Base-by-base conservation (phyloP, 2,329 filamentous ascomycete species). In the Pyricularia sp. region DNA sequence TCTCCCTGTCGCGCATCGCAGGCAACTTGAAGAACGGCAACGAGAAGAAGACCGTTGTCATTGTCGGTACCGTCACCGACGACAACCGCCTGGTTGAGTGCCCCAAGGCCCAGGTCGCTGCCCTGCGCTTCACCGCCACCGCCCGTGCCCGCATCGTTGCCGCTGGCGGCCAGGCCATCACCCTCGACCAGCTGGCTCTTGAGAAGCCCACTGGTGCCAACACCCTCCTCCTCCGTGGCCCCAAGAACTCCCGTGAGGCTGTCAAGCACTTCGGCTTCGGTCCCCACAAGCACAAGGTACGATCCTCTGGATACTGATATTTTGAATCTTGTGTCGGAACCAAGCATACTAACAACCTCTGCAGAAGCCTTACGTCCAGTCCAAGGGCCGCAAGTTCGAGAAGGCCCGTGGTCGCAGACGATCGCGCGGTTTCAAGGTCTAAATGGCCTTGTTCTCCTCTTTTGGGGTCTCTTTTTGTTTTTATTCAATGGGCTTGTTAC, bases 361-460 rank as follows among this genome's bases (percentile, higher is more conserved):
- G 71, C 75, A 95, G 94, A 98, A 97, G 89, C 94, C 94, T 76
- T 92, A 97, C 78, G 88, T 99, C 79, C 88, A 93, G 84, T 97
- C 93, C 88, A 99, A 99, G 92, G 96, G 96, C 80, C 92, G 95
- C 85, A 99, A 99, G 89, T 99, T 99, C 88, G 96, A 99, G 91
- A 89, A 90, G 79, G 95, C 94, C 79, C 94, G 95, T 95, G 96
- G 95, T 84, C 94, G 95, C 85, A 96, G 95, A 91, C 88, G 93
- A 82, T 98, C 94, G 79, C 90, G 92, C 80, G 95, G 96, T 89
- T 99, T 99, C 94, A 99, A 99, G 93, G 95, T 99, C 82, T 99
- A 97, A 92, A 81, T 82, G 74, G 73, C 42, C 66, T 55, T 61
- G 42, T 30, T 36, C 17, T 30, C 30, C 42, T 59, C 58, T 61